Conservation (phyloP, 768 basidiomycete genomes). For the Xanthoconium stramineum region DNA sequence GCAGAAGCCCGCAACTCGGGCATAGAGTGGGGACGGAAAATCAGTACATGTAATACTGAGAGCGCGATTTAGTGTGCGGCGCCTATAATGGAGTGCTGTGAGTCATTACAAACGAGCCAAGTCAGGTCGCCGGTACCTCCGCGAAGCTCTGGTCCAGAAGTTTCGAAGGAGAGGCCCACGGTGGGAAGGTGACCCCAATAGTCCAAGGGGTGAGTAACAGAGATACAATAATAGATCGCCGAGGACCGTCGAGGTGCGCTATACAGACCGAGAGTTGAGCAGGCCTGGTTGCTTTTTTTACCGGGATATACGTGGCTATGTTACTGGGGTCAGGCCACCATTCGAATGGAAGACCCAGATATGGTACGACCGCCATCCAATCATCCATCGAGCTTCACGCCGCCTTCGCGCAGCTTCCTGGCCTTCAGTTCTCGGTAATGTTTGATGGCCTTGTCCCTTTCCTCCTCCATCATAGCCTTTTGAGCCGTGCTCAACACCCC, state of each 20-base stretch:
- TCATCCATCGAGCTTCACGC: conserved; percentile 9
- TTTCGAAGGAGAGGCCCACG: not conserved
- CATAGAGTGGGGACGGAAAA: conserved; percentile 17
- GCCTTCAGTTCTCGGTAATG: conserved; percentile 71
- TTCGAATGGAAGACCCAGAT: conserved; percentile 3
- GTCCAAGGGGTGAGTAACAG: conserved; percentile 1
- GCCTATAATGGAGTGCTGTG: conserved; percentile 2
- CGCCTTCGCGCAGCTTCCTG: conserved; percentile 29
- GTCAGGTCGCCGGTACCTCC: not conserved
- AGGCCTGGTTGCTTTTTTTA: not conserved
- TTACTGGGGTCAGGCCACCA: not conserved
- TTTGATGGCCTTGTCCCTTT: conserved; percentile 65
- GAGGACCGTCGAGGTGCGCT: not conserved
- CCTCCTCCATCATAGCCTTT: conserved; percentile 71
- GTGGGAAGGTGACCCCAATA: not conserved
- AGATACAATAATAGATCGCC: conserved; percentile 3
- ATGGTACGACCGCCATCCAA: conserved; percentile 3
- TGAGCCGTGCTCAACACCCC: conserved; percentile 71
- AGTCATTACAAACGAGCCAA: not conserved
- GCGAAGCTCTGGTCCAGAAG: not conserved
- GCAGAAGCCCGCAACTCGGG: conserved; percentile 16
- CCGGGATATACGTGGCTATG: conserved; percentile 1
- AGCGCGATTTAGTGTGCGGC: not conserved
- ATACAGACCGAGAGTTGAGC: not conserved
- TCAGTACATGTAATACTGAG: conserved; percentile 6